Evolutionary conservation across 2,329 filamentous ascomycete species (phyloP).

Genomic region (Chaetomium strumarium): DNA sequence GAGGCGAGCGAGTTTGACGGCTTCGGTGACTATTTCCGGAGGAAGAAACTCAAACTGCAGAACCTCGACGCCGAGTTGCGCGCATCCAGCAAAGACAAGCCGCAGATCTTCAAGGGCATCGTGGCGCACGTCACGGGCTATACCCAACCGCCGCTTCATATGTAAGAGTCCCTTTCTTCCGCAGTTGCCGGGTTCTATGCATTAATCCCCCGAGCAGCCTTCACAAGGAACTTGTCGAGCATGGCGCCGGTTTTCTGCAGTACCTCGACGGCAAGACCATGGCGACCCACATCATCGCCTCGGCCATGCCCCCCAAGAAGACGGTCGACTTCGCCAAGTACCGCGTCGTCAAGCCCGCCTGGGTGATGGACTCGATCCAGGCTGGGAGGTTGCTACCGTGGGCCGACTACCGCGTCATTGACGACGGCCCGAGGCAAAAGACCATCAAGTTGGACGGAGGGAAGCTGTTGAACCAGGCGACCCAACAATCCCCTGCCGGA

Average conservation of each 20-base stretch:
- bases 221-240: conserved; percentile 77
- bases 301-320: conserved; percentile 86
- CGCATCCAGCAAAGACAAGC: conserved; percentile 60
- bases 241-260: conserved; percentile 93
- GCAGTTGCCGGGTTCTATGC: not conserved
- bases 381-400: conserved; percentile 79
- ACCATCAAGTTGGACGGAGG: conserved; percentile 59
- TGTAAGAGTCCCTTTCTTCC: conserved; percentile 41
- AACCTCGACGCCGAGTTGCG: conserved; percentile 84
- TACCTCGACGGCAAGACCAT: conserved; percentile 92
- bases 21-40: conserved; percentile 84
- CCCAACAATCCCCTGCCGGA: conserved; percentile 48
- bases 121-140: conserved; percentile 93
- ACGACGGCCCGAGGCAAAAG: conserved; percentile 78
- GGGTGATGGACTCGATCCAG: conserved; percentile 84
- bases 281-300: conserved; percentile 93
- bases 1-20: conserved; percentile 80
- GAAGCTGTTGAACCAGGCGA: conserved; percentile 60
- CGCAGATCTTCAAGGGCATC: conserved; percentile 82
- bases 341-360: conserved; percentile 87
- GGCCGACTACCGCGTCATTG: conserved; percentile 76
- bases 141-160: conserved; percentile 85
- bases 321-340: conserved; percentile 81
- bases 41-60: conserved; percentile 96
- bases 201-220: conserved; percentile 42